These are phyloP conservation scores for Melastoma malabathricum DNA, from an alignment of 345 rosid genomes.

Conservation along the genomic window DNA sequence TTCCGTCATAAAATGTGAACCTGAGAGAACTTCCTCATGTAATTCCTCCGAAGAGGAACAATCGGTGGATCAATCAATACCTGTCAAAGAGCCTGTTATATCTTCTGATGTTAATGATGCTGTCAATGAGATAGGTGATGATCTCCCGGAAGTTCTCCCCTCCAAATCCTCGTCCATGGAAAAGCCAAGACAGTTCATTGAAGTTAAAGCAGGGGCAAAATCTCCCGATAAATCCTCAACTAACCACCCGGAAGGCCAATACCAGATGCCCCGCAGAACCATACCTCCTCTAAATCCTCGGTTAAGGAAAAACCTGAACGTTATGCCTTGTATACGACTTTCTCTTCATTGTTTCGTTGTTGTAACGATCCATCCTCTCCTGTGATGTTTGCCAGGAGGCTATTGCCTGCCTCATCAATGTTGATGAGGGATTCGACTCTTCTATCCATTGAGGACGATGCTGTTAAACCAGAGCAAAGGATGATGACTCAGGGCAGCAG, in stretches of 20 bases:
- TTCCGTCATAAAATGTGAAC: too few species aligned
- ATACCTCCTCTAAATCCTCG: too few species aligned
- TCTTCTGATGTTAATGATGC: too few species aligned
- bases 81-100: too few species aligned
- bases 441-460: slow-evolving; percentile 47
- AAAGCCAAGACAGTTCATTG: not conserved
- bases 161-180: too few species aligned
- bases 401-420: slow-evolving; percentile 59
- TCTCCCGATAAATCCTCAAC: slow-evolving; percentile 5
- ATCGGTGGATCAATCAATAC: too few species aligned
- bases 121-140: too few species aligned
- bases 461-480: slow-evolving; percentile 13
- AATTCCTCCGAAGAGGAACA: too few species aligned
- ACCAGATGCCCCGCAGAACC: too few species aligned
- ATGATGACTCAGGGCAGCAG: slow-evolving; percentile 58
- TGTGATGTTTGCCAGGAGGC: slow-evolving; percentile 37
- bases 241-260: slow-evolving; percentile 2
- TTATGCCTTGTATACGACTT: not conserved
- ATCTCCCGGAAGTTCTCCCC: too few species aligned
- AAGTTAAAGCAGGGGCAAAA: not conserved
- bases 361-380: not conserved
- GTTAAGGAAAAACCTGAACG: not conserved
- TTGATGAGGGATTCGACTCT: slow-evolving; percentile 49
- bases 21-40: too few species aligned
- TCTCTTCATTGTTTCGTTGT: not conserved